phyloP scores from a whole-genome alignment of 306 rosid genomes.

The Cucurbita pepo region DNA sequence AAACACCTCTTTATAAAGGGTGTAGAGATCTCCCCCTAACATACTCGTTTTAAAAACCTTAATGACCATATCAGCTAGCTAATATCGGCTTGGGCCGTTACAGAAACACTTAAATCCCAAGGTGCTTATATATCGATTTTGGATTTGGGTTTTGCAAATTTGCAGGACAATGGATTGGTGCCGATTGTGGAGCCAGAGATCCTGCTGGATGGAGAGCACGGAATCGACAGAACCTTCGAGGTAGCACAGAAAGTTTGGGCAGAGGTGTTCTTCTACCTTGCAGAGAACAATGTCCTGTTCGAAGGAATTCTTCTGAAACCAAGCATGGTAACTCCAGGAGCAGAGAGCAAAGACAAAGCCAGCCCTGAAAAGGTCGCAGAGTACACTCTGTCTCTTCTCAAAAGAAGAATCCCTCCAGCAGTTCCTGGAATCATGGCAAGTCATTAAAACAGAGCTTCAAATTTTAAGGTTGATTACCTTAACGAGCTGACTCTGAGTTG shows the following conservation, averaged over 20 bases:
- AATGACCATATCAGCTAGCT: no score
- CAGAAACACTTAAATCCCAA: no score
- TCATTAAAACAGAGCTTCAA: background rate
- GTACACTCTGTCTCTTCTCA: conserved; percentile 83
- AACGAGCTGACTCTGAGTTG: background rate
- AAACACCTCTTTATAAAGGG: no score
- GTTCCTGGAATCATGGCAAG: conserved; percentile 97
- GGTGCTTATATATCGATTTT: background rate
- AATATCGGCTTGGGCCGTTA: no score
- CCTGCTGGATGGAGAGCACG: conserved; percentile 87
- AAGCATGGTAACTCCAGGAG: conserved; percentile 97
- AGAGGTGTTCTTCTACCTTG: conserved; percentile 85
- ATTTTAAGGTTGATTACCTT: background rate
- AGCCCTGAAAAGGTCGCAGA: conserved; percentile 57
- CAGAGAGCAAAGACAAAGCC: conserved; percentile 68
- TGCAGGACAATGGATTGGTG: conserved; percentile 59
- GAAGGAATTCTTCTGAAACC: conserved; percentile 98
- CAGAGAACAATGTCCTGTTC: conserved; percentile 69
- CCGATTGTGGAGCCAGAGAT: conserved; percentile 99
- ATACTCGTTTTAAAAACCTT: no score
- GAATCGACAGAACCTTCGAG: conserved; percentile 70
- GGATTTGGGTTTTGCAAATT: background rate
- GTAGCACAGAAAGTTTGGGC: conserved; percentile 87
- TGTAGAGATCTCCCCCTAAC: no score
- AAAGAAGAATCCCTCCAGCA: conserved; percentile 71